Evolutionary conservation across 164 flowering plant genomes (phyloP), one percentile per base, ranked within the genome.

Genomic region (Vitis rupestris): DNA sequence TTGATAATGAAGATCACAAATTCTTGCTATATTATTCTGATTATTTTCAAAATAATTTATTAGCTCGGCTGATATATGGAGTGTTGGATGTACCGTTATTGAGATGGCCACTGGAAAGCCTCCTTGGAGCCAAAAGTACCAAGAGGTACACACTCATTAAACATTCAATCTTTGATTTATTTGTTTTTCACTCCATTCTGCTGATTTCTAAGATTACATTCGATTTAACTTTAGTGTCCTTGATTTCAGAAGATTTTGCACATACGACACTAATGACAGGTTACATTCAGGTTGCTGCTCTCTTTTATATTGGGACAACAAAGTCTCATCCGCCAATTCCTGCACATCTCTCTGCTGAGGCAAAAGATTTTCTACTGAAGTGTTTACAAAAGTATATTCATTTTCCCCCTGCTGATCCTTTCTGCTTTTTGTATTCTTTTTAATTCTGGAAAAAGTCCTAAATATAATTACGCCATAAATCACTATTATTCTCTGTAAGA

Each of bases 21-120:
- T 37, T 37, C 44, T 3, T 37, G 44, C 27, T 23, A 37, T 37
- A 37, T 37, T 6, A 37, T 37, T 37, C 44, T 37, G 44, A 37
- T 29, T 31, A 7, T 74, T 51, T 50, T 27, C 13, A 23, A 48
- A 58, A 56, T 58, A 29, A 66, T 74, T 68, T 59, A 67, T 8
- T 74, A 96, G 99, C 78, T 90, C 98, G 75, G 99, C 99, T 73
- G 99, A 96, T 76, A 90, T 96, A 76, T 96, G 99, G 99, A 96
- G 99, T 79, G 98, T 96, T 77, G 99, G 99, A 67, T 96, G 99
- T 76, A 96, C 99, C 54, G 84, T 96, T 8, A 96, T 96, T 69
- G 99, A 96, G 80, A 96, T 96, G 99, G 97, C 98, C 29, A 96
- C 99, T 52, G 99, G 99, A 79, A 96, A 92, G 74, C 97, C 98